These are phyloP conservation scores for Hanseniaspora vineae DNA, from an alignment of 805 yeast species.

Conservation along the genomic window DNA sequence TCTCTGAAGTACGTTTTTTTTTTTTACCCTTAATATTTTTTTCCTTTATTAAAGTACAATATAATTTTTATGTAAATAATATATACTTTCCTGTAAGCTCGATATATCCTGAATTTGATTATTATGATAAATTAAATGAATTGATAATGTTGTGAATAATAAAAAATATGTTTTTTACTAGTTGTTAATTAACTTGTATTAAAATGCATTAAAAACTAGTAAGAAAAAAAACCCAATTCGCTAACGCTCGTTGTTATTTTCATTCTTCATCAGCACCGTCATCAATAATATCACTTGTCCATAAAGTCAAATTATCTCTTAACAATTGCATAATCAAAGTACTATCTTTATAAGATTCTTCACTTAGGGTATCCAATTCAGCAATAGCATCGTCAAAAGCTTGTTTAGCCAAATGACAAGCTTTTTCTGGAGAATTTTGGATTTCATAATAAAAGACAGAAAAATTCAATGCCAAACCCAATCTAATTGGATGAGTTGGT, in stretches of 20 bases:
- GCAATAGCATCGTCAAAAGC: slow-evolving; percentile 99
- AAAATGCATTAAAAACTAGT: too few relatives aligned
- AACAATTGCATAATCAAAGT: slow-evolving; percentile 97
- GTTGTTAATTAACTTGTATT: too few relatives aligned
- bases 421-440: slow-evolving; percentile 95
- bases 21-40: not conserved
- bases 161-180: too few relatives aligned
- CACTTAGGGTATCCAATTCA: slow-evolving; percentile 92
- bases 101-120: not conserved
- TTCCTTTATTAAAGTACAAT: not conserved
- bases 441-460: slow-evolving; percentile 97
- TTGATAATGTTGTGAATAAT: slow-evolving; percentile 10
- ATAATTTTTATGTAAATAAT: not conserved
- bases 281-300: slow-evolving; percentile 81
- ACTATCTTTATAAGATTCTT: slow-evolving; percentile 97
- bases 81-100: not conserved
- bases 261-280: slow-evolving; percentile 19
- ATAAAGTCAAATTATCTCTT: slow-evolving; percentile 94
- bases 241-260: too few relatives aligned
- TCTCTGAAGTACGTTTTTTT: not conserved
- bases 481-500: slow-evolving; percentile 97
- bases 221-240: too few relatives aligned
- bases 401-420: slow-evolving; percentile 97
- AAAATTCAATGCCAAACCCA: slow-evolving; percentile 95
- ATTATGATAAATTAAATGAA: not conserved